These are phyloP conservation scores for Fraxinus floribunda DNA, from an alignment of 305 asterid genomes.

Conservation along the genomic window DNA sequence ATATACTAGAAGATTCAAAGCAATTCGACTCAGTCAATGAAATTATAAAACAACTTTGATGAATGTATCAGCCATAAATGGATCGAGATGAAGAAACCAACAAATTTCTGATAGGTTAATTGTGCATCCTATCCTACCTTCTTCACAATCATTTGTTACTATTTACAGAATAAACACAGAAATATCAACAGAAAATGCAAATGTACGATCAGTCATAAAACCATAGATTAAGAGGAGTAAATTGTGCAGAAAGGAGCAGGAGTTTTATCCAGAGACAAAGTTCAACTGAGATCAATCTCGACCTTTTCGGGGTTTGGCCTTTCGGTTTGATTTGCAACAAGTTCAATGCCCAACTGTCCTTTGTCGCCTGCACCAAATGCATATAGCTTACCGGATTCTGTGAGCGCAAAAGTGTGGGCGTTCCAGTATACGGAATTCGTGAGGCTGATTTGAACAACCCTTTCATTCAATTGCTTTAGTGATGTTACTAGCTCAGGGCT, in stretches of 20 bases:
- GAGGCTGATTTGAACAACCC: constrained; percentile 84
- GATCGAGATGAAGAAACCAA: constrained; percentile 38
- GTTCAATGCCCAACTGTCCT: constrained; percentile 88
- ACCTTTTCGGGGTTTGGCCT: constrained; percentile 70
- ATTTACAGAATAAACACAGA: constrained; percentile 2
- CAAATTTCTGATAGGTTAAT: constrained; percentile 41
- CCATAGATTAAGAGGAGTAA: constrained; percentile 1
- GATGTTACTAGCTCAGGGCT: constrained; percentile 74
- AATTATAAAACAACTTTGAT: not conserved
- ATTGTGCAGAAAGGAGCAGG: not conserved
- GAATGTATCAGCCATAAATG: not conserved
- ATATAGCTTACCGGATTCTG: constrained; percentile 74
- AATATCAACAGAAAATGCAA: not conserved
- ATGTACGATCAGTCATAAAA: constrained; percentile 20
- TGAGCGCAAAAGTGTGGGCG: constrained; percentile 88
- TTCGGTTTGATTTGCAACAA: constrained; percentile 57
- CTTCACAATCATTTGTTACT: constrained; percentile 43
- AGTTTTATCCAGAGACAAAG: not conserved
- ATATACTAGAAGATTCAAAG: not conserved
- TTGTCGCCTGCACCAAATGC: constrained; percentile 88
- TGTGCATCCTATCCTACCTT: constrained; percentile 47
- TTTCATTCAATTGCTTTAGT: constrained; percentile 63
- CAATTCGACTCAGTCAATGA: not conserved
- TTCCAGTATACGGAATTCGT: constrained; percentile 80
- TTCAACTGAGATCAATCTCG: constrained; percentile 65